Evolutionary conservation across 2,329 filamentous ascomycete species (phyloP).

Genomic region (Endothia cerciana): DNA sequence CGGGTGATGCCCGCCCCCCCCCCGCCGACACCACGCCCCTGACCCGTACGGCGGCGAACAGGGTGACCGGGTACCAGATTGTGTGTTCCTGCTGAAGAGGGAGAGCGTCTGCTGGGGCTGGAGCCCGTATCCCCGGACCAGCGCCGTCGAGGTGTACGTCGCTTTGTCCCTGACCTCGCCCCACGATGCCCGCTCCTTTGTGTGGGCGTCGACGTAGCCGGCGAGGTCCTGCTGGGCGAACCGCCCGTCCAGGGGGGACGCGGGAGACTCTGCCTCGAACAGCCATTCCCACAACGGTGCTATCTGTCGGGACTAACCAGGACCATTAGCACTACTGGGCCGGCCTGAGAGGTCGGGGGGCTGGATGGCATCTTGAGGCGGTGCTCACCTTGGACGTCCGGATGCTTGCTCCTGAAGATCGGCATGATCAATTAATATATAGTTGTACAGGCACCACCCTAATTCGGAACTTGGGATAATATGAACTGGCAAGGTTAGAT

Average conservation of each 20-base stretch:
- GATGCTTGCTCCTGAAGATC: constrained; percentile 21
- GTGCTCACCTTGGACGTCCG: constrained; percentile 8
- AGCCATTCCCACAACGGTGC: constrained; percentile 27
- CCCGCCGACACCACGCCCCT: constrained; percentile 58
- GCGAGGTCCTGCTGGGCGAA: background rate
- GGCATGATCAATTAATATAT: background rate
- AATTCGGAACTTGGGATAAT: too few relatives aligned
- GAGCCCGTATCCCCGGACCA: constrained; percentile 21
- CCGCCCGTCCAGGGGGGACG: constrained; percentile 8
- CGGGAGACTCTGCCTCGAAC: constrained; percentile 14
- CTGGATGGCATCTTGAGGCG: too few relatives aligned
- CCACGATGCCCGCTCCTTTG: constrained; percentile 20
- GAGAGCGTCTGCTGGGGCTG: constrained; percentile 18
- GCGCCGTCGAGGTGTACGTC: constrained; percentile 18
- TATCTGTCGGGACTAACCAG: constrained; percentile 19
- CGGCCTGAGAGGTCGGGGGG: background rate
- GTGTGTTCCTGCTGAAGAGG: constrained; percentile 26
- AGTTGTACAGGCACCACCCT: too few relatives aligned
- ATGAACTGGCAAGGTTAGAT: too few relatives aligned
- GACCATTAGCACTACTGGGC: background rate
- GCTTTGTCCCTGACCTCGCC: constrained; percentile 17
- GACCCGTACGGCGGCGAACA: constrained; percentile 32
- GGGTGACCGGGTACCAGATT: constrained; percentile 26
- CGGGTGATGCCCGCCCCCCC: constrained; percentile 63
- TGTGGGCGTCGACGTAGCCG: constrained; percentile 21